A percentile compares a stretch with the other conserved stretches of the same genome.
Conservation (phyloP, 2,329 filamentous ascomycete genomes). For the Stromatinia cepivora region DNA sequence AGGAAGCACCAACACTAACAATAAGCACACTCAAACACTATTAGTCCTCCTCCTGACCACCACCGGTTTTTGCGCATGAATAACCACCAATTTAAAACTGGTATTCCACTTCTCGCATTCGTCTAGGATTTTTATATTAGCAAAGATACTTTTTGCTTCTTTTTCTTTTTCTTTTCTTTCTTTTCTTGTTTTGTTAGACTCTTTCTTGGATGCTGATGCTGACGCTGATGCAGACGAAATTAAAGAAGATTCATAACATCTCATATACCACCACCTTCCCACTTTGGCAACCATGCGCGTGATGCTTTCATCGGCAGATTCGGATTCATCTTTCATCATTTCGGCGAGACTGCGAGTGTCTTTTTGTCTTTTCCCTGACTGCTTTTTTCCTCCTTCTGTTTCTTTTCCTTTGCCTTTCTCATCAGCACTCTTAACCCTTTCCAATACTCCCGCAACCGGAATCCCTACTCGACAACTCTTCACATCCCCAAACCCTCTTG, state of each 20-base stretch:
- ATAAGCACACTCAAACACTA: slow-evolving; percentile 33
- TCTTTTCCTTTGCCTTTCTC: slow-evolving; percentile 25
- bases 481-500: slow-evolving; percentile 68
- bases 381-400: slow-evolving; percentile 37
- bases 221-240: background rate
- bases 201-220: background rate
- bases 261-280: slow-evolving; percentile 93
- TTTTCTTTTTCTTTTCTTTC: background rate
- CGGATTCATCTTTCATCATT: slow-evolving; percentile 70
- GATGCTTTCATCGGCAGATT: slow-evolving; percentile 77
- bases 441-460: slow-evolving; percentile 62
- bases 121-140: slow-evolving; percentile 68
- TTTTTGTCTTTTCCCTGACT: slow-evolving; percentile 45
- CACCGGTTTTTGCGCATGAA: slow-evolving; percentile 57
- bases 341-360: slow-evolving; percentile 58
- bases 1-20: too few species aligned
- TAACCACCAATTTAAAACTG: slow-evolving; percentile 87
- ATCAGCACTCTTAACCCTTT: background rate
- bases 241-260: slow-evolving; percentile 70
- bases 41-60: slow-evolving; percentile 33
- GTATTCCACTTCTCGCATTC: slow-evolving; percentile 88
- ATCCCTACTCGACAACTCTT: slow-evolving; percentile 78
- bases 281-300: slow-evolving; percentile 90
- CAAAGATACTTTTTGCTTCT: slow-evolving; percentile 68
- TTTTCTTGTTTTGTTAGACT: background rate